Conservation (phyloP, 2,329 filamentous ascomycete species). For the Ceratocystis cacaofunesta region DNA sequence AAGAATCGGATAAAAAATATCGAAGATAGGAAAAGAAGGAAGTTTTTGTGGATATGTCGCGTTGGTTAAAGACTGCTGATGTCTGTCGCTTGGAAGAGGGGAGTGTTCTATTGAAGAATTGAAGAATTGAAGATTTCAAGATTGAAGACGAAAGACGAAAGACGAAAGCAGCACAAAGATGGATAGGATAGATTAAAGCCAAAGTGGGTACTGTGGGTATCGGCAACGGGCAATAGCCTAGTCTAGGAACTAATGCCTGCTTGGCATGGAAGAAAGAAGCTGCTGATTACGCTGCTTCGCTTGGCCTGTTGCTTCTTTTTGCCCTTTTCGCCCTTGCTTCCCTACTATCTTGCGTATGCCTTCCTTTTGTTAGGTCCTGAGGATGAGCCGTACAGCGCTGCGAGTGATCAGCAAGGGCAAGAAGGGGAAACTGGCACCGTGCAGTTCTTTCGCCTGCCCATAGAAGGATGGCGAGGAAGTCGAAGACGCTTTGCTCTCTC, state of each 20-base stretch:
- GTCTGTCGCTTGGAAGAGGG: not conserved
- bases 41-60: not conserved
- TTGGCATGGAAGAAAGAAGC: slow-evolving; percentile 6
- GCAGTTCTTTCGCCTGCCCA: not conserved
- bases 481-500: not conserved
- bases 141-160: not conserved
- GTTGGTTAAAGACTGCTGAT: not conserved
- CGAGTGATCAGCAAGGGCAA: not conserved
- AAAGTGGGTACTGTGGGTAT: not conserved
- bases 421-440: not conserved
- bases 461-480: not conserved
- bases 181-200: not conserved
- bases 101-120: not conserved
- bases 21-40: not conserved
- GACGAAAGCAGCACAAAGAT: not conserved
- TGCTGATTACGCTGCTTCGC: slow-evolving; percentile 10
- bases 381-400: not conserved
- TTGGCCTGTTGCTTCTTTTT: not conserved
- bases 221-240: not conserved
- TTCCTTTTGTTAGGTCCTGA: not conserved
- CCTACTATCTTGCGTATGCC: not conserved
- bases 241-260: not conserved
- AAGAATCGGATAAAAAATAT: not conserved
- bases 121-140: not conserved
- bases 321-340: not conserved